These are phyloP conservation scores for Xylaria longipes DNA, from an alignment of 495 filamentous ascomycete genomes.

Conservation along the genomic window DNA sequence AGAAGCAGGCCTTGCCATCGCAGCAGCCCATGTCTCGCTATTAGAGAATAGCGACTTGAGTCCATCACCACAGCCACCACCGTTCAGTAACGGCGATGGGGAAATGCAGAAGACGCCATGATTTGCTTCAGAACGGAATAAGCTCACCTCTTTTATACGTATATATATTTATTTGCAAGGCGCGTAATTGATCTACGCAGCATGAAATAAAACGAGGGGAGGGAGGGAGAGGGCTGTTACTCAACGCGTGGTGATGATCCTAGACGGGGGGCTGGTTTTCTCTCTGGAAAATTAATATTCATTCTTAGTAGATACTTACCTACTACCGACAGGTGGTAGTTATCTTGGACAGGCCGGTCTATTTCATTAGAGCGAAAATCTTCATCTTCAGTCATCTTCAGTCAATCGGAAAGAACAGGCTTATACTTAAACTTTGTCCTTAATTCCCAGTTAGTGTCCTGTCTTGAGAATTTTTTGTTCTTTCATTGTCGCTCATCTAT, in stretches of 20 bases:
- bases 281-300: neutral
- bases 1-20: constrained; percentile 16
- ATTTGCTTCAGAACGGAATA: neutral
- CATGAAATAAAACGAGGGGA: neutral
- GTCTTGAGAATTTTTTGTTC: neutral
- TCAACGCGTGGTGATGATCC: neutral
- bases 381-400: neutral
- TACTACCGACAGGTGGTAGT: neutral
- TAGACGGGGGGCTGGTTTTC: neutral
- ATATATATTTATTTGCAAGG: neutral
- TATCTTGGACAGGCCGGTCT: neutral
- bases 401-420: neutral
- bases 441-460: neutral
- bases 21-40: constrained; percentile 18
- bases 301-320: constrained; percentile 13
- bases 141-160: neutral
- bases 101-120: neutral
- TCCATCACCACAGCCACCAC: neutral
- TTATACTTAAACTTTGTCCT: neutral
- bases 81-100: neutral
- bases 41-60: neutral
- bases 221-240: neutral
- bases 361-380: constrained; percentile 14
- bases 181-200: neutral
- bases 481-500: neutral